A percentile compares a stretch with the other conserved stretches of the same genome.
phyloP scores from a whole-genome alignment of 305 asterid species.

The Nicotiana rustica region DNA sequence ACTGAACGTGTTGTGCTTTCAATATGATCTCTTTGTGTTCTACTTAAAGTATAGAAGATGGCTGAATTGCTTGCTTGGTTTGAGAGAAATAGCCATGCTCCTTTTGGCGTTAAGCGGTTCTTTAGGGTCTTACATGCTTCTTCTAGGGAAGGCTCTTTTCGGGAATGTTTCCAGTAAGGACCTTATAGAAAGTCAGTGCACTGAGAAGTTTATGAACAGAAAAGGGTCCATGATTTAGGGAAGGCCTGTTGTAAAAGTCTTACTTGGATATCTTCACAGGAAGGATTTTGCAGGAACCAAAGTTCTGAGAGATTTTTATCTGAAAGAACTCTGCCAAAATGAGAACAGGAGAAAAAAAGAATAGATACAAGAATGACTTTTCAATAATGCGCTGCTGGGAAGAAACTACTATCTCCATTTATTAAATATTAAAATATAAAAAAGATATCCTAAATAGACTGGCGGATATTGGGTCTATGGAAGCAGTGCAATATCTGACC shows the following conservation, averaged over 20 bases:
- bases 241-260: not conserved
- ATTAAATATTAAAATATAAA: not conserved
- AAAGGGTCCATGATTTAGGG: constrained; percentile 20
- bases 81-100: constrained; percentile 12
- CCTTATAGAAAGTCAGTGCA: constrained; percentile 1
- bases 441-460: not conserved
- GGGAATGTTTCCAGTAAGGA: not conserved
- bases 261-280: constrained; percentile 11
- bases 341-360: not conserved
- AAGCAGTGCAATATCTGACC: not conserved
- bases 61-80: constrained; percentile 8
- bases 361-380: not conserved
- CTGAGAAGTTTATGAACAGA: constrained; percentile 21
- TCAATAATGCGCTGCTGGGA: not conserved
- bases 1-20: not conserved
- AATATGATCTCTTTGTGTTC: not conserved
- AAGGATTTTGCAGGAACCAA: constrained; percentile 14
- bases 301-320: not conserved
- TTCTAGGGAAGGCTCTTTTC: not conserved
- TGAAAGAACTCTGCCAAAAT: not conserved
- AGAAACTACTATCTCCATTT: not conserved
- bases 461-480: not conserved
- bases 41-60: constrained; percentile 17
- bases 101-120: not conserved
- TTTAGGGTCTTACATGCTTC: constrained; percentile 27